Percentiles rank a stretch among this genome's conserved stretches.
phyloP scores from a whole-genome alignment of 1,284 basidiomycete species.

The Leccinum pallidistipes region DNA sequence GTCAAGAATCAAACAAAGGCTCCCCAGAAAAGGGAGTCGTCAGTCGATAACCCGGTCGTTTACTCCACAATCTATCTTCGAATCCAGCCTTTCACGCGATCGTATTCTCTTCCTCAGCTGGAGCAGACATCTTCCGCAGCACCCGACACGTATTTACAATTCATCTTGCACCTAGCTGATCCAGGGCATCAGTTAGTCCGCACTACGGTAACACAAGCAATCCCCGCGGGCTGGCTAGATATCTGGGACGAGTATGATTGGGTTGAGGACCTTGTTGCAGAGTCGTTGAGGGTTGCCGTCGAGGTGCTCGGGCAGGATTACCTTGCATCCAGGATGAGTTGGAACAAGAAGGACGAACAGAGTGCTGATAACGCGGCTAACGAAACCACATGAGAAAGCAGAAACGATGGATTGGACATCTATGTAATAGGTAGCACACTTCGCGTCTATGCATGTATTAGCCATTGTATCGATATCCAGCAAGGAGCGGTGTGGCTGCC shows the following conservation, averaged over 20 bases:
- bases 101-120: conserved; percentile 46
- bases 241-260: conserved; percentile 92
- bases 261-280: conserved; percentile 93
- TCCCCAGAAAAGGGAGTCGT: conserved; percentile 40
- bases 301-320: conserved; percentile 91
- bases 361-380: conserved; percentile 4
- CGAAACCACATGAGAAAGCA: conserved; percentile 17
- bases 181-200: conserved; percentile 77
- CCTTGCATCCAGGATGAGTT: conserved; percentile 79
- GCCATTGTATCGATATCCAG: conserved; percentile 16
- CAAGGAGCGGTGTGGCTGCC: not conserved
- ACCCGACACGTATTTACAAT: conserved; percentile 67
- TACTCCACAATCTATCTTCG: conserved; percentile 93
- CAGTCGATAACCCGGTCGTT: conserved; percentile 72
- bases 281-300: conserved; percentile 76
- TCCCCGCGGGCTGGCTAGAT: conserved; percentile 81
- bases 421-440: conserved; percentile 11
- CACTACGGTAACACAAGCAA: conserved; percentile 77
- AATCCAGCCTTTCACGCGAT: conserved; percentile 82
- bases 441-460: conserved; percentile 13
- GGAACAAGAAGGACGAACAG: conserved; percentile 40
- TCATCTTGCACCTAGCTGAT: conserved; percentile 82
- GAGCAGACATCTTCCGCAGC: conserved; percentile 22
- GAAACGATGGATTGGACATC: conserved; percentile 11
- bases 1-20: conserved; percentile 58